Evolutionary conservation across 768 basidiomycete genomes (phyloP), one percentile per base, ranked within the genome.

Genomic region (Lactarius evosmus): DNA sequence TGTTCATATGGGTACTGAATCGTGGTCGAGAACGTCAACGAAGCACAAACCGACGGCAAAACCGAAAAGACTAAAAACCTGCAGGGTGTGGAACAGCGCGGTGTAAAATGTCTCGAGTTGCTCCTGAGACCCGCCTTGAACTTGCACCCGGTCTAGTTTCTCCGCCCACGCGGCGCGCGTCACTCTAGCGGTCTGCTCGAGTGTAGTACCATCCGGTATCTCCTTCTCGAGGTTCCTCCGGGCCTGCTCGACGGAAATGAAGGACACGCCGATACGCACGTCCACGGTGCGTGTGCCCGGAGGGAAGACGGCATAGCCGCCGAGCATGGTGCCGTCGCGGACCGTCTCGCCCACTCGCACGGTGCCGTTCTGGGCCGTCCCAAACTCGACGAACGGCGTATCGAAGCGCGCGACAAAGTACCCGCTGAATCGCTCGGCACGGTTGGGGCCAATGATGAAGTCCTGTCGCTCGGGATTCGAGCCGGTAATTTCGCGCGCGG

Each of bases 1-100:
- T 88, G 83, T 70, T 92, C 89, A 68, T 86, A 88, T 0, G 91
- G 91, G 67, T 90, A 92, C 84, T 92, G 73, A 0, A 70, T 29
- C 22, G 12, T 12, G 8, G 22, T 17, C n/a, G 22, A 9, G 6
- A 14, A 60, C 27, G 41, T 29, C 57, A 40, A 27, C 50, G 46
- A 29, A 29, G 46, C 22, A 6, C 22, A 46, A 46, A 22, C 9
- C 32, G 8, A 22, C n/a, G 5, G 17, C 19, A 49, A 38, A 22
- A 17, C 2, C 25, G 33, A 25, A 53, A 53, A 27, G 44, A 38
- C 41, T 61, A 67, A 66, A 11, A 41, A 84, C 85, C 75, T 85
- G 85, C 4, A 88, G 74, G 0, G 85, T 79, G 72, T 86, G 87
- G 58, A 82, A 86, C 7, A 88, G 78, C 0, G 79, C 83, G 0